Evolutionary conservation across 164 flowering plant species (phyloP), one percentile per base, ranked within the genome.

Genomic region (Euptelea pleiosperma): DNA sequence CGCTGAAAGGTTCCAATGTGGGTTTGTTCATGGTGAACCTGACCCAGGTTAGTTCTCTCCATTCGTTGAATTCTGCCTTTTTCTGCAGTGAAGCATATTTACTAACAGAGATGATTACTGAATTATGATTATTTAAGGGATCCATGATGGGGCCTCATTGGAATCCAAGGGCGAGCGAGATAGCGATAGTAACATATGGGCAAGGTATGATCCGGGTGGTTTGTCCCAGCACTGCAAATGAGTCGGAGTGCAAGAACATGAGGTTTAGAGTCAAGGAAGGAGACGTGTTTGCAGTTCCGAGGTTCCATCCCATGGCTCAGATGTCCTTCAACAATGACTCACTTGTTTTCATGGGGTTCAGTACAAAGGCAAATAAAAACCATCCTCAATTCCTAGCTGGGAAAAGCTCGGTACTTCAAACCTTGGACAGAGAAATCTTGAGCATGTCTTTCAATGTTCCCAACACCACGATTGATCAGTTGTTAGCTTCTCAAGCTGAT

Each of bases 141-240:
- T 75, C 94, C 2, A 90, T 93, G 98, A 83, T 90, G 94, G 97
- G 80, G 41, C 97, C 96, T 2, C 98, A 93, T 53, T 89, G 96
- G 97, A 93, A 93, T 63, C 94, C 96, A n/a, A 64, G 25, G 69
- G 96, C 86, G 0, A 79, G 79, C 0, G 97, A 89, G 77, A 71
- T 84, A 42, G 71, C 82, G 1, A 36, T 90, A 10, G 98, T 80
- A 16, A 52, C 78, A 7, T 58, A 83, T 11, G 98, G 98, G 33
- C 58, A 55, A 60, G 98, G 98, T 11, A 87, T 87, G 82, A 69
- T 87, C 46, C 71, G 73, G 10, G 74, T 81, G 52, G 85, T 81
- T 3, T 82, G 94, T 66, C 37, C 90, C 0, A 76, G 82, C 63
- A 64, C 5, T 10, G 50, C 49, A 21, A 68, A 48, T 3, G 65